Evolutionary conservation across 2,329 filamentous ascomycete species (phyloP), one percentile per base, ranked within the genome.

Genomic region (Monilinia laxa): DNA sequence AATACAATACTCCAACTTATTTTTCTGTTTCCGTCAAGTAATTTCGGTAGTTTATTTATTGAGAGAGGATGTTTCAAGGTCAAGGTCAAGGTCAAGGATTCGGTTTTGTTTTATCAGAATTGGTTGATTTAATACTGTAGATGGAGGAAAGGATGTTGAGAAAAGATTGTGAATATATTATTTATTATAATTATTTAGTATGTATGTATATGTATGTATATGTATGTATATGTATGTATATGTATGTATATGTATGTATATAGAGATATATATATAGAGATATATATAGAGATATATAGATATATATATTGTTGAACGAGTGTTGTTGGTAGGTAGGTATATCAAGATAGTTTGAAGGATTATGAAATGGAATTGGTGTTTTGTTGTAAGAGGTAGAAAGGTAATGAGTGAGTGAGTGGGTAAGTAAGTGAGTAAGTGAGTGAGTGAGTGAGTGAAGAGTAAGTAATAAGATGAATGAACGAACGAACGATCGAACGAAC

Each of bases 1-100:
- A 35, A 35, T 35, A 31, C 45, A 35, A 35, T 35, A 31, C 45
- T 49, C 14, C 12, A 20, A 28, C 42, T 31, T 45, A 45, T 58
- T 49, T 49, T 47, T 40, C 28, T 60, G 4, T 49, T 47, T n/a
- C 38, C 45, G 42, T 5, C 38, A 47, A 55, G 38, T 56, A 64
- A 64, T 64, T 56, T 64, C 62, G 51, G 51, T 23, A 35, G 62
- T 40, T 31, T n/a, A 7, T 42, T 18, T n/a, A 23, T 42, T 56
- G 20, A 38, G 20, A 38, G 20, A 55, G 35, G 12, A 64, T 23
- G 12, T 64, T 20, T 20, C 45, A 47, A 47, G 40, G 40, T 16
- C 16, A 42, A 47, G 40, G 40, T 16, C 16, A 42, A 16, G 14
- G 35, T 35, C 60, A 63, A 42, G 42, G 42, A 35, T 23, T 60